Evolutionary conservation across 768 basidiomycete genomes (phyloP), one percentile per base, ranked within the genome.

Genomic region (Asterophora parasitica): DNA sequence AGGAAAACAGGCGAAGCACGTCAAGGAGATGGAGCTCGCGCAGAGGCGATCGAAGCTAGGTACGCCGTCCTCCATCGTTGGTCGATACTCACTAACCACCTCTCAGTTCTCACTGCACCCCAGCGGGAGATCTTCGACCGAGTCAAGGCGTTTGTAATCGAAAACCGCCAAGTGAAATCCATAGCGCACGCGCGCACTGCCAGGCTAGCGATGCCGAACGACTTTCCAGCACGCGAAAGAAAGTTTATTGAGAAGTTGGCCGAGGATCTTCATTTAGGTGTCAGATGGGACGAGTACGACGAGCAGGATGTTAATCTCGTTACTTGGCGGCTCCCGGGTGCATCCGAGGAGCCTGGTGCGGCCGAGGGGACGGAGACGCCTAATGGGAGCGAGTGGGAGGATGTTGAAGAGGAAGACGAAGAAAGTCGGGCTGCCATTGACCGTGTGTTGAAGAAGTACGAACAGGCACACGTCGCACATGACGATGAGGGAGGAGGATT

Each of bases 211-310:
- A 77, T 97, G 71, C 79, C 77, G 17, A 95, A 95, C 59, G 75
- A 73, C 12, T 86, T 95, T 66, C 75, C 89, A 0, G 83, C 91
- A 4, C 73, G 82, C 34, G 93, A 98, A 52, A 76, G 88, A 35
- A 73, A 72, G 41, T 97, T 97, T 59, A 82, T 98, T 28, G 75
- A 69, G 32, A 81, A 78, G 20, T 73, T 99, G 16, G 83, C 87
- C 4, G 75, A 79, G 33, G 85, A 92, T 40, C 65, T 98, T 36
- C 83, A 90, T 60, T 75, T 98, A 10, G 75, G 66, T 16, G 61
- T 94, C 20, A 72, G 84, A n/a, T 99, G 93, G 92, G 95, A 98
- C 61, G 93, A 94, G 61, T 93, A 83, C 56, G 88, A 93, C 52
- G 88, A 87, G 6, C 71, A 90, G 38, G 88, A 90, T 51, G 74